A percentile compares a stretch with the other conserved stretches of the same genome.
phyloP scores from a whole-genome alignment of 192 early-diverging fungal species.

The Entomortierella chlamydospora region DNA sequence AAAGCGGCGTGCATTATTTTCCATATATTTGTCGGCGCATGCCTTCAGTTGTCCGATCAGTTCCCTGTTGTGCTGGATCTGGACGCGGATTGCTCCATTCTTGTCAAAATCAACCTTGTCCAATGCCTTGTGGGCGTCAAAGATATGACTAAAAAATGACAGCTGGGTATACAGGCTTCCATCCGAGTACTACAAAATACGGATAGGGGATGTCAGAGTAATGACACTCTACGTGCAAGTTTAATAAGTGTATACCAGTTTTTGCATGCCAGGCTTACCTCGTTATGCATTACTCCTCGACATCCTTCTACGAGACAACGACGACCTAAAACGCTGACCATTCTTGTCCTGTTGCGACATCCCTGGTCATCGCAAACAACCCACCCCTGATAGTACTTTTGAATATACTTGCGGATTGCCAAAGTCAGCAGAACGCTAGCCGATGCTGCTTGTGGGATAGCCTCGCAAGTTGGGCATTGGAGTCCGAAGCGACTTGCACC shows the following conservation, averaged over 20 bases:
- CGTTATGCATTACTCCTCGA: slow-evolving; percentile 69
- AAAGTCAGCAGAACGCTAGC: slow-evolving; percentile 72
- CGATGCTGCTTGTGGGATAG: slow-evolving; percentile 40
- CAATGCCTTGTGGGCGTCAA: slow-evolving; percentile 65
- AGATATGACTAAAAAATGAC: slow-evolving; percentile 78
- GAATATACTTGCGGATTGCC: slow-evolving; percentile 74
- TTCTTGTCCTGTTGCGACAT: slow-evolving; percentile 74
- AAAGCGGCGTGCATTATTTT: slow-evolving; percentile 75
- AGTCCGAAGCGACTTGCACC: slow-evolving; percentile 19
- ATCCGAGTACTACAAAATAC: slow-evolving; percentile 75
- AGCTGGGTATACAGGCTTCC: slow-evolving; percentile 84
- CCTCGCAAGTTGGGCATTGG: slow-evolving; percentile 29
- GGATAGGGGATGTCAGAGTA: not conserved
- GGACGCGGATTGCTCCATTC: slow-evolving; percentile 19
- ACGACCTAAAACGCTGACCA: slow-evolving; percentile 75
- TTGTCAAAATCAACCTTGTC: slow-evolving; percentile 40
- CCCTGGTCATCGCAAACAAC: slow-evolving; percentile 84
- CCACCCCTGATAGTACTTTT: slow-evolving; percentile 79
- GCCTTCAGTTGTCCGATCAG: slow-evolving; percentile 56
- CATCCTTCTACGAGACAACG: slow-evolving; percentile 78
- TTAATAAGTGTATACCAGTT: not conserved
- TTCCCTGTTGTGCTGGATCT: slow-evolving; percentile 57
- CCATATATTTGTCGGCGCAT: slow-evolving; percentile 74
- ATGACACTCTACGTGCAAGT: not conserved
- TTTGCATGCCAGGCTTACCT: slow-evolving; percentile 59